Evolutionary conservation across 139 green algal genomes (phyloP), one percentile per base, ranked within the genome.

Genomic region (Zygnema circumcarinatum): DNA sequence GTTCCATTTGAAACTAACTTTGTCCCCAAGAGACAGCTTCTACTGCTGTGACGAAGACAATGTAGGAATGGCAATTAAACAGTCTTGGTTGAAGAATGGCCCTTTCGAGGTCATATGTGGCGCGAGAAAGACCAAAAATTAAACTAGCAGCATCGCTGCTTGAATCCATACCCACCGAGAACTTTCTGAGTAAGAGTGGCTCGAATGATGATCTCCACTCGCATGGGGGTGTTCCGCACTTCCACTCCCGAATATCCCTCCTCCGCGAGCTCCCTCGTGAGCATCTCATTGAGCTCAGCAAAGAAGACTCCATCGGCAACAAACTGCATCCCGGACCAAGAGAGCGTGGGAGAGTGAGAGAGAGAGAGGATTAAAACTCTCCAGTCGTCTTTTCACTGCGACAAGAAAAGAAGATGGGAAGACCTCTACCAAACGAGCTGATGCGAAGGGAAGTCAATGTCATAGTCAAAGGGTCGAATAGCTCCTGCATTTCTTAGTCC

Each of bases 151-250:
- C n/a, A n/a, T n/a, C n/a, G n/a, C n/a, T n/a, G n/a, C n/a, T n/a
- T n/a, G n/a, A n/a, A 20, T 78, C 7, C 16, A 41, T 1, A 67
- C 93, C 89, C 33, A 97, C 96, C 97, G 54, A 99, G 95, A 38
- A 99, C 97, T 84, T 96, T 98, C 93, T 99, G 96, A 25, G 97
- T 99, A 68, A 96, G 94, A 29, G 97, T 99, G 53, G 97, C 97
- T 38, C 96, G 94, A 93, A 99, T 99, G 93, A 99, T 99, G 89
- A 99, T 98, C 94, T 99, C 97, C 40, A 97, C 99, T 85, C 96
- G 93, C 94, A 99, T 94, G 79, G 97, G 97, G 38, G 97, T 99
- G 35, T 98, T 94, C 69, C 97, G 95, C 42, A 99, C 97, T 92
- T 99, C 97, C 87, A 99, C 97, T 53, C 97, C 97, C 84, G 95